Conservation (phyloP, 495 filamentous ascomycete genomes). For the Parmelia sp. region DNA sequence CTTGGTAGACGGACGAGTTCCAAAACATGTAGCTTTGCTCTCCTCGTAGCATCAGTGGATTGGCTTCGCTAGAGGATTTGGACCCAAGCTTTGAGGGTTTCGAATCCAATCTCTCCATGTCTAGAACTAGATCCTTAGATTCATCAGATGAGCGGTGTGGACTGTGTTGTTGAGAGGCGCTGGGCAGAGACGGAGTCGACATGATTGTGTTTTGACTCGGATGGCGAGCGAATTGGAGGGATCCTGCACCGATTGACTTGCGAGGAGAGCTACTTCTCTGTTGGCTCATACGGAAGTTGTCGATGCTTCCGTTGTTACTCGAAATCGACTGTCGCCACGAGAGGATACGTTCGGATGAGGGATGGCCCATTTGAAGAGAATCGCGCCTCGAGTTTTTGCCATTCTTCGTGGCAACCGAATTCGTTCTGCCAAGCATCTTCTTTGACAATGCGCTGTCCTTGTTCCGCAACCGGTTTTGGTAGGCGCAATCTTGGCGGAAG, state of each 20-base stretch:
- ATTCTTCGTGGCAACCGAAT: conserved; percentile 50
- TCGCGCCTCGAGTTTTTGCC: conserved; percentile 43
- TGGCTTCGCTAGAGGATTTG: conserved; percentile 25
- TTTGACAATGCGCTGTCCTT: conserved; percentile 63
- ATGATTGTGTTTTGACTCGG: conserved; percentile 23
- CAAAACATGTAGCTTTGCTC: conserved; percentile 50
- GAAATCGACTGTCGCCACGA: conserved; percentile 81
- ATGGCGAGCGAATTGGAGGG: conserved; percentile 27
- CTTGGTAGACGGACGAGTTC: conserved; percentile 44
- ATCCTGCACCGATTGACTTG: conserved; percentile 38
- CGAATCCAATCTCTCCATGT: conserved; percentile 23
- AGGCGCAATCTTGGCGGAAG: conserved; percentile 89
- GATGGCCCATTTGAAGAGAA: conserved; percentile 45
- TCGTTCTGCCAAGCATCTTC: conserved; percentile 63
- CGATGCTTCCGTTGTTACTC: conserved; percentile 46
- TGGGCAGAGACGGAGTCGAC: conserved; percentile 27
- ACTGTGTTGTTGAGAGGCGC: conserved; percentile 36
- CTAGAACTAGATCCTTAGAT: conserved; percentile 23
- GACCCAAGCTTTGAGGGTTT: conserved; percentile 22
- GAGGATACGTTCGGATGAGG: conserved; percentile 76
- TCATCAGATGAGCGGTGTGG: conserved; percentile 32
- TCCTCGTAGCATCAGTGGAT: conserved; percentile 47
- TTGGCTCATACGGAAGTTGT: conserved; percentile 40
- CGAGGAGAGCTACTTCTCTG: conserved; percentile 54
- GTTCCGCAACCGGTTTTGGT: conserved; percentile 46